phyloP scores from a whole-genome alignment of 768 basidiomycete species.

The Pleurotus giganteus region DNA sequence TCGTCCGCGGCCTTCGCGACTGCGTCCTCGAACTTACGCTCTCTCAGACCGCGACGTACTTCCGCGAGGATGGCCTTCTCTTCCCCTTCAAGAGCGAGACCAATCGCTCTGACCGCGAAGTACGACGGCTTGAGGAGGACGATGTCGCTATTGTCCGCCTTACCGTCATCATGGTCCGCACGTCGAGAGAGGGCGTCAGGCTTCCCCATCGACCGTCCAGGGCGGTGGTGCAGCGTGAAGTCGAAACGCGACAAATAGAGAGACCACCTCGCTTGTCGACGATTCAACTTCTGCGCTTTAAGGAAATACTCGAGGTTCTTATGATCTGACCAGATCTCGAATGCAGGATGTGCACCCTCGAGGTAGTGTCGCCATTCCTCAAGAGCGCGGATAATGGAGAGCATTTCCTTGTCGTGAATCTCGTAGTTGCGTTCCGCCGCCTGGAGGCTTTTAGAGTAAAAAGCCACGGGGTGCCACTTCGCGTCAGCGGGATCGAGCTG shows the following conservation, averaged over 20 bases:
- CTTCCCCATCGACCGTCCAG: slow-evolving; percentile 20
- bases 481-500: slow-evolving; percentile 14
- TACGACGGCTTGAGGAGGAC: slow-evolving; percentile 15
- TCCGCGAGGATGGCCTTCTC: too few species aligned
- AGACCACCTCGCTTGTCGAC: slow-evolving; percentile 42
- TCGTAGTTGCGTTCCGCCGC: slow-evolving; percentile 41
- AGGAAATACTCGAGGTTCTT: slow-evolving; percentile 43
- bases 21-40: too few species aligned
- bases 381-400: slow-evolving; percentile 40
- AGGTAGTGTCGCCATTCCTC: slow-evolving; percentile 24
- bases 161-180: slow-evolving; percentile 21
- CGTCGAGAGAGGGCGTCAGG: slow-evolving; percentile 26
- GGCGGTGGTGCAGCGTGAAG: slow-evolving; percentile 28
- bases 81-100: slow-evolving; percentile 11
- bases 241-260: slow-evolving; percentile 31
- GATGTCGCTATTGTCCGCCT: slow-evolving; percentile 16
- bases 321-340: slow-evolving; percentile 34
- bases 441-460: slow-evolving; percentile 28
- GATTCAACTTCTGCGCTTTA: slow-evolving; percentile 20
- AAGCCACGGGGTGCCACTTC: slow-evolving; percentile 37
- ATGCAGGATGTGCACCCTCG: slow-evolving; percentile 14
- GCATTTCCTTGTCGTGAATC: slow-evolving; percentile 44
- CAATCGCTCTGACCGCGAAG: slow-evolving; percentile 3
- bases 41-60: too few species aligned
- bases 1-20: too few species aligned